These are phyloP conservation scores for Aspergillus avenaceus DNA, from an alignment of 495 filamentous ascomycete species.

Conservation along the genomic window DNA sequence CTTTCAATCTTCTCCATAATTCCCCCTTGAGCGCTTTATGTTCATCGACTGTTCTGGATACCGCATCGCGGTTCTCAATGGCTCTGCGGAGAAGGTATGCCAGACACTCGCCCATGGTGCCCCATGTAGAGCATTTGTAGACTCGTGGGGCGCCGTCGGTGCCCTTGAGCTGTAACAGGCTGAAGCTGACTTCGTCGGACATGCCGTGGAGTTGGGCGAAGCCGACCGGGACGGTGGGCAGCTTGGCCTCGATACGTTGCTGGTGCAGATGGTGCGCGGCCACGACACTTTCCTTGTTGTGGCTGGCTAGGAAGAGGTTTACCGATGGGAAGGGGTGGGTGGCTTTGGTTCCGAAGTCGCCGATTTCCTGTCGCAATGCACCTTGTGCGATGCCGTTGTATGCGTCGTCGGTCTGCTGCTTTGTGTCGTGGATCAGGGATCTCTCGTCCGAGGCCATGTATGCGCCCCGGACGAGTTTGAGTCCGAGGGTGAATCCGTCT, in stretches of 20 bases:
- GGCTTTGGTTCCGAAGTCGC: constrained; percentile 42
- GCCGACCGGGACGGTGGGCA: constrained; percentile 33
- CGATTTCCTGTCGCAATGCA: constrained; percentile 27
- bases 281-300: constrained; percentile 34
- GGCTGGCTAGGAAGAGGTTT: constrained; percentile 40
- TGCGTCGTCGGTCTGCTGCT: constrained; percentile 63
- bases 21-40: constrained; percentile 66
- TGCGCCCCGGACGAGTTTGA: constrained; percentile 86
- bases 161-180: constrained; percentile 53
- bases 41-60: constrained; percentile 63
- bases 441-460: constrained; percentile 78
- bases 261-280: constrained; percentile 31
- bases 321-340: constrained; percentile 25
- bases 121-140: constrained; percentile 89
- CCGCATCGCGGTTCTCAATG: constrained; percentile 87
- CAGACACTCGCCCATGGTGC: constrained; percentile 77
- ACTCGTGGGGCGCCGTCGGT: constrained; percentile 47
- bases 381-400: constrained; percentile 55
- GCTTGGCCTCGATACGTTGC: constrained; percentile 19
- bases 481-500: constrained; percentile 69
- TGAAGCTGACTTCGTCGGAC: constrained; percentile 85
- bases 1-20: constrained; percentile 51
- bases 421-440: constrained; percentile 69
- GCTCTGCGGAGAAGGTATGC: constrained; percentile 82
- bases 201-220: constrained; percentile 79